Evolutionary conservation across 2,329 filamentous ascomycete species (phyloP).

Genomic region (Cytospora piceae): DNA sequence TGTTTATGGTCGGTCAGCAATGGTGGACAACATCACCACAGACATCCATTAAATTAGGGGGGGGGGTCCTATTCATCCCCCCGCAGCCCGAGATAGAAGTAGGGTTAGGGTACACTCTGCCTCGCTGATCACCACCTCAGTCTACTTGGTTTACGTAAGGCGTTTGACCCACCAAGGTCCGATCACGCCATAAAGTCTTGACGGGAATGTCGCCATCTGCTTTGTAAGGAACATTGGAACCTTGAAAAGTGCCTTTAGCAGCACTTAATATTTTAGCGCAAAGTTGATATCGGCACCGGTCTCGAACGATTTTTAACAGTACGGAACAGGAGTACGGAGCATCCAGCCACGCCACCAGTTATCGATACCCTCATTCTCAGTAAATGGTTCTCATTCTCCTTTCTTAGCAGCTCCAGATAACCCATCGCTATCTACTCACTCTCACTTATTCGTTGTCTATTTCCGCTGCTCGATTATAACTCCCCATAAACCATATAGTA

Average conservation of each 20-base stretch:
- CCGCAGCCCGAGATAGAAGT: too few relatives aligned
- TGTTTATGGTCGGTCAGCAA: too few relatives aligned
- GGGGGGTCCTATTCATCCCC: too few relatives aligned
- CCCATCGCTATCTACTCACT: neutral
- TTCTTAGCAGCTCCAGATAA: neutral
- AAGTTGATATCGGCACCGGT: neutral
- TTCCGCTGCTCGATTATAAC: neutral
- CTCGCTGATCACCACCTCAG: too few relatives aligned
- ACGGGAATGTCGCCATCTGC: neutral
- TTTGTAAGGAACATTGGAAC: neutral
- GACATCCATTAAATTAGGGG: too few relatives aligned
- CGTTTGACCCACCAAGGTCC: neutral
- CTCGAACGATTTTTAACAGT: neutral
- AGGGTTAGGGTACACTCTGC: neutral
- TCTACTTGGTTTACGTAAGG: neutral
- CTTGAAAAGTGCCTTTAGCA: neutral
- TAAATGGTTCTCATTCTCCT: neutral
- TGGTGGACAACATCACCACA: too few relatives aligned
- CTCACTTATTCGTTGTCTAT: neutral
- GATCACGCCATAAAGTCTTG: neutral
- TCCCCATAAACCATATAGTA: neutral
- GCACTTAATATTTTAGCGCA: neutral
- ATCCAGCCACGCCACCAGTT: too few relatives aligned
- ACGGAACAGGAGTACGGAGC: neutral
- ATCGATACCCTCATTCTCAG: constrained; percentile 1